Evolutionary conservation across 1,139 yeast genomes (phyloP), one percentile per base, ranked within the genome.

Genomic region (Nakaseomyces delphensis): DNA sequence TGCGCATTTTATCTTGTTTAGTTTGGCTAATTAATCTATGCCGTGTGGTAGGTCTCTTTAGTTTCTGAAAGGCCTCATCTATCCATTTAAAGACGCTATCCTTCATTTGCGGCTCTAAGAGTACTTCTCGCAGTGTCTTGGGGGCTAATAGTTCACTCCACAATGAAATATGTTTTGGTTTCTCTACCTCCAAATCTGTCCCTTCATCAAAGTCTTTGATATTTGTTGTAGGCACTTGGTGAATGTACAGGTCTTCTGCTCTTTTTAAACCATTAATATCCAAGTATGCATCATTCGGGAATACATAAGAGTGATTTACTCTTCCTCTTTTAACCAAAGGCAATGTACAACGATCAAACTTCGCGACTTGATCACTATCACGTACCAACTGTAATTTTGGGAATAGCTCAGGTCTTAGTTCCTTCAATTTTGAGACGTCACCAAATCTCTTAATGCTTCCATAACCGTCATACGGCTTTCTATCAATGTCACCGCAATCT

Each of bases 71-170:
- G 0, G 83, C 67, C 20, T 65, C 63, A 1, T 50, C 40, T 1
- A 81, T 52, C 86, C 87, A 80, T 3, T 51, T 47, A 24, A 60
- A 55, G 1, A 79, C 63, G 16, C 36, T 51, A 14, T 44, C 58
- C 9, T 60, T 55, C 11, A 50, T 19, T 9, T 41, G 39, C 0
- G 50, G 44, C 14, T 58, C 64, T 29, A 73, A 48, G 15, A 76
- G 50, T 9, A 76, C 64, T 1, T 71, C 69, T 1, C 60, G 53
- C 3, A 68, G 48, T 0, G 44, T 36, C 4, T 52, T 50, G 0
- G 82, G 82, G 43, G 65, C 67, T 48, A 73, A 73, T 16, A 64
- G 48, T 11, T 63, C 65, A 0, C 71, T 62, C 81, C 81, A 76
- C 10, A 30, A 11, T 7, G 37, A 33, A 13, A 33, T 11, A 21